Conservation (phyloP, 2,329 filamentous ascomycete species). For the Metarhizium rileyi region DNA sequence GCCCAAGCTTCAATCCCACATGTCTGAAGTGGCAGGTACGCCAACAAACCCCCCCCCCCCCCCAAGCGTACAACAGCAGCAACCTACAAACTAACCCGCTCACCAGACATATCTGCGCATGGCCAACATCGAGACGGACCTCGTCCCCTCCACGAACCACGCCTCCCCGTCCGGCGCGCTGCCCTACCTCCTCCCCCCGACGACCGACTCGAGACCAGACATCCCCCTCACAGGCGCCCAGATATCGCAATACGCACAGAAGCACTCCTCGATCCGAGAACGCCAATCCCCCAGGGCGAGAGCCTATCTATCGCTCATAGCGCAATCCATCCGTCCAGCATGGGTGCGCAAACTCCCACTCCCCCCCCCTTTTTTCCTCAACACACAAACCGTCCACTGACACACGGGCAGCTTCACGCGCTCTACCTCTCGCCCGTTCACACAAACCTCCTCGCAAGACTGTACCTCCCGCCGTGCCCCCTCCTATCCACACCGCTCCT, state of each 20-base stretch:
- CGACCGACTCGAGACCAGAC: constrained; percentile 32
- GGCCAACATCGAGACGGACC: constrained; percentile 54
- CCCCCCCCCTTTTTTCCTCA: neutral
- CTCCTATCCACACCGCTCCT: constrained; percentile 55
- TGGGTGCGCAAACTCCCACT: too few species aligned
- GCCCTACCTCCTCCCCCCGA: constrained; percentile 67
- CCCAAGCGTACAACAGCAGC: neutral
- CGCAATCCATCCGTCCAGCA: constrained; percentile 69
- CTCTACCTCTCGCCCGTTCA: constrained; percentile 70
- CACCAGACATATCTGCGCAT: constrained; percentile 68
- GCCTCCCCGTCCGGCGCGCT: constrained; percentile 82
- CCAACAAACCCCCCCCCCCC: constrained; percentile 6
- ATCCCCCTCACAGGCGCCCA: constrained; percentile 44
- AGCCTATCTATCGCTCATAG: constrained; percentile 69
- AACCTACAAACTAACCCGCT: neutral
- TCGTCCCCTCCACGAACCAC: constrained; percentile 76
- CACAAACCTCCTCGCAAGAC: constrained; percentile 53
- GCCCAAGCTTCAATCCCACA: constrained; percentile 79
- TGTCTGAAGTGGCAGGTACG: constrained; percentile 95
- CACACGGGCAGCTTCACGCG: constrained; percentile 53
- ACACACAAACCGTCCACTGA: constrained; percentile 5
- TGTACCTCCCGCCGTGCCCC: constrained; percentile 62
- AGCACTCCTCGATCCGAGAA: constrained; percentile 22
- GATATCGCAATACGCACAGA: constrained; percentile 58
- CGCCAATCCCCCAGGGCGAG: constrained; percentile 50